phyloP scores from a whole-genome alignment of 2,329 filamentous ascomycete species.

The Meredithiella fracta region DNA sequence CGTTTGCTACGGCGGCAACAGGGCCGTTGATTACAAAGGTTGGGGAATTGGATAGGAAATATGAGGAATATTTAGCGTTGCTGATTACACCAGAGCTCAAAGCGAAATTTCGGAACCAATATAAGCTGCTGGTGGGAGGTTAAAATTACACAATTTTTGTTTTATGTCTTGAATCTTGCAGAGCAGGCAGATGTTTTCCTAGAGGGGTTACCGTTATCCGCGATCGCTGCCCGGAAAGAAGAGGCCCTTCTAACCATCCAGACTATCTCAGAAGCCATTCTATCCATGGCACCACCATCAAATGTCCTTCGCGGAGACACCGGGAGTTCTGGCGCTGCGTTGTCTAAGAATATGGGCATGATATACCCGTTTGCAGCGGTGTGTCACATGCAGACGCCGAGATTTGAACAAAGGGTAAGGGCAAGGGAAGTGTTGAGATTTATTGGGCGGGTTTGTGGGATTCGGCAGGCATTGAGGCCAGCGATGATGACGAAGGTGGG shows the following conservation, averaged over 20 bases:
- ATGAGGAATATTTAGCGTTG: not conserved
- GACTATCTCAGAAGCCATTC: constrained; percentile 5
- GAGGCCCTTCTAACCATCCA: constrained; percentile 5
- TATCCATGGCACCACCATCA: constrained; percentile 8
- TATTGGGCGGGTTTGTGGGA: constrained; percentile 12
- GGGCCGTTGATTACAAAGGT: not conserved
- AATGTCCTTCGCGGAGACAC: not conserved
- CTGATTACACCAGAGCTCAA: not conserved
- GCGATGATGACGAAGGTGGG: constrained; percentile 9
- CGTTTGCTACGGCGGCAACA: constrained; percentile 6
- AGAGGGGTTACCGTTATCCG: not conserved
- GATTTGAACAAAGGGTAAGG: constrained; percentile 5
- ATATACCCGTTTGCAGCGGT: constrained; percentile 14
- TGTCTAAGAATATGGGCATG: constrained; percentile 13
- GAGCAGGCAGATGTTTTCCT: not conserved
- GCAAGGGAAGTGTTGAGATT: constrained; percentile 12
- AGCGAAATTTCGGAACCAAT: not conserved
- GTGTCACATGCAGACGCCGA: constrained; percentile 13
- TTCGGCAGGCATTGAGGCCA: constrained; percentile 10
- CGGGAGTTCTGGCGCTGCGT: not conserved
- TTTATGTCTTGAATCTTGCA: constrained; percentile 9
- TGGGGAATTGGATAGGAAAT: constrained; percentile 4
- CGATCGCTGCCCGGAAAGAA: not conserved
- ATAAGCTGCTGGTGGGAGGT: constrained; percentile 10
- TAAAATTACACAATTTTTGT: constrained; percentile 13